phyloP scores from a whole-genome alignment of 805 yeast genomes.

The Teunomyces lycoperdinae region DNA sequence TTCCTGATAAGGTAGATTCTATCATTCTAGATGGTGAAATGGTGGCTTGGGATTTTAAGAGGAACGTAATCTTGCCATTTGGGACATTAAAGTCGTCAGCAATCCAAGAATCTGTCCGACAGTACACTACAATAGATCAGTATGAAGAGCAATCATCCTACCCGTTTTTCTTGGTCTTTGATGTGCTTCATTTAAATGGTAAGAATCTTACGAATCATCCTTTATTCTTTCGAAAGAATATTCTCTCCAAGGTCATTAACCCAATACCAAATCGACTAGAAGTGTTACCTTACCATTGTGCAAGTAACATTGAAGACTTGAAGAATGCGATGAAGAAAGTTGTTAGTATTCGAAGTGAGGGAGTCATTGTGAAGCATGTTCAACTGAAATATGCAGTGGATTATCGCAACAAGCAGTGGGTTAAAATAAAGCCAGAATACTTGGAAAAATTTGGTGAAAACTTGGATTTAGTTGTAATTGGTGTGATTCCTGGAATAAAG shows the following conservation, averaged over 20 bases:
- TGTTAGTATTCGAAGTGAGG: conserved; percentile 69
- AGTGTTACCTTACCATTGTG: conserved; percentile 39
- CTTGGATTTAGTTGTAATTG: conserved; percentile 75
- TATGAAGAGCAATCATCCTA: conserved; percentile 32
- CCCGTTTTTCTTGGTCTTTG: conserved; percentile 69
- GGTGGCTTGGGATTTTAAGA: conserved; percentile 76
- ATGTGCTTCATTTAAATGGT: conserved; percentile 70
- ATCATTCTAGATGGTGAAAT: conserved; percentile 84
- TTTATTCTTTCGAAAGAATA: conserved; percentile 53
- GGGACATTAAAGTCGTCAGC: conserved; percentile 77
- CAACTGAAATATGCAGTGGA: conserved; percentile 57
- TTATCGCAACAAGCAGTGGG: conserved; percentile 67
- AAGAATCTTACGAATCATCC: conserved; percentile 53
- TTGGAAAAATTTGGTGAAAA: conserved; percentile 83
- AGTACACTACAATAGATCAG: conserved; percentile 35
- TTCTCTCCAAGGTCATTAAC: conserved; percentile 44
- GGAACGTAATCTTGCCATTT: conserved; percentile 64
- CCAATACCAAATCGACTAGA: conserved; percentile 51
- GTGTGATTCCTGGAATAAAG: conserved; percentile 71
- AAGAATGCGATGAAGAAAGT: conserved; percentile 54
- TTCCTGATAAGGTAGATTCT: conserved; percentile 35
- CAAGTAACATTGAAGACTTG: conserved; percentile 50
- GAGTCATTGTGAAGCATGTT: conserved; percentile 71
- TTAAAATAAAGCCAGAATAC: conserved; percentile 90
- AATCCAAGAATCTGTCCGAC: conserved; percentile 45